Evolutionary conservation across 1,139 yeast species (phyloP), one percentile per base, ranked within the genome.

Genomic region (Pichiaceae sp.): DNA sequence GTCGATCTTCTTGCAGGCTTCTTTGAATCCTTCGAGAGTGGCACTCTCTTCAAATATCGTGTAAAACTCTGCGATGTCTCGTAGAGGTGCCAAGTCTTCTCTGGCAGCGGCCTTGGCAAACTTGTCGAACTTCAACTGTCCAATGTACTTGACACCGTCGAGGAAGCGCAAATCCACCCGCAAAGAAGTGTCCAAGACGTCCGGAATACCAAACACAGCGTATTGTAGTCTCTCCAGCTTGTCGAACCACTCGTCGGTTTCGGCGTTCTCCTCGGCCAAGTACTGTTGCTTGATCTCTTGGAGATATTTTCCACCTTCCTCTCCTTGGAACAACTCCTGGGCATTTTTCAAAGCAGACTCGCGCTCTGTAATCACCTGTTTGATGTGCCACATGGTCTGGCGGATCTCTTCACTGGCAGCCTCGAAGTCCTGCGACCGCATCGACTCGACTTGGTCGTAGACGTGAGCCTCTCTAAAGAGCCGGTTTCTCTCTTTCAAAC

Each of bases 311-410:
- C 60, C 59, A 46, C 71, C 71, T 37, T 68, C 63, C 29, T 54
- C 48, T 4, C 61, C 59, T n/a, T n/a, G n/a, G 35, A 72, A 66
- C 36, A 66, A 68, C 17, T 64, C 62, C 52, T 72, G 71, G 2
- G 79, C 86, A 47, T 78, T 68, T 47, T 73, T 77, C 54, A 72
- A 76, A 1, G 89, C 78, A 42, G 75, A 75, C 50, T 82, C 84
- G 56, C 97, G 75, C 60, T 91, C 97, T 49, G 87, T 75, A 39
- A 91, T 67, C 9, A 85, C 96, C 54, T 83, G 93, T 56, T 86
- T 81, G 49, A 91, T 84, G 49, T 85, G 65, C 74, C 77, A 68
- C 84, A 79, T 75, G 2, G 85, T 70, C 25, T 66, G 63, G 44
- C 74, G 65, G 32, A 78, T 64, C 37, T 61, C 60, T 12, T 66